Evolutionary conservation across 176 grass and related monocot species (phyloP).

Genomic region (Cenchrus purpureus): DNA sequence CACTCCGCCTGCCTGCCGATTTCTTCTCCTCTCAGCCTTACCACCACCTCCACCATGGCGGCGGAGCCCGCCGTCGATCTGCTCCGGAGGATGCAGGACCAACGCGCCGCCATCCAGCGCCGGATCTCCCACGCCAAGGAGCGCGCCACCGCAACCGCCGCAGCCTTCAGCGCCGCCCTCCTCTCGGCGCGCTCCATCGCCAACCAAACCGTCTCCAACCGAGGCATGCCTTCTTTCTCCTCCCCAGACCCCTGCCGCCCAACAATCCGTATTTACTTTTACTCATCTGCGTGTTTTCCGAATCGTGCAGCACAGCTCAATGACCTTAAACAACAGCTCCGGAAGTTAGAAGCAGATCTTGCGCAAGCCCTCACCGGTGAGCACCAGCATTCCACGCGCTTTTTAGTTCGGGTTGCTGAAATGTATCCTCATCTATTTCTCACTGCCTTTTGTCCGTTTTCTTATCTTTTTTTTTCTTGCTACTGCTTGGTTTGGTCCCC

Average conservation of each 20-base stretch:
- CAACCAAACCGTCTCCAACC: slow-evolving; percentile 42
- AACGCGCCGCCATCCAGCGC: slow-evolving; percentile 29
- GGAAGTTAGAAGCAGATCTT: slow-evolving; percentile 51
- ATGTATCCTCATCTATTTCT: not conserved
- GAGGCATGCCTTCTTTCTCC: slow-evolving; percentile 38
- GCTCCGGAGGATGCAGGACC: slow-evolving; percentile 45
- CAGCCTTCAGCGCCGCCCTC: slow-evolving; percentile 59
- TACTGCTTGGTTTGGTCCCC: not conserved
- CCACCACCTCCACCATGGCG: not conserved
- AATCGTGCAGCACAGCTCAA: slow-evolving; percentile 49
- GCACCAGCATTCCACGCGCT: not conserved
- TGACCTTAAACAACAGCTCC: slow-evolving; percentile 59
- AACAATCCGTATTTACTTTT: not conserved
- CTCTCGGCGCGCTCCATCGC: slow-evolving; percentile 65
- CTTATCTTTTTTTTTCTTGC: not conserved
- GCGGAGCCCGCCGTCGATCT: slow-evolving; percentile 11
- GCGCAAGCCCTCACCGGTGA: slow-evolving; percentile 55
- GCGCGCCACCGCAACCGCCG: slow-evolving; percentile 25
- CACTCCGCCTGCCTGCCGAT: too few relatives aligned
- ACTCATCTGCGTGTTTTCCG: not conserved
- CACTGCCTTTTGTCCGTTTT: not conserved
- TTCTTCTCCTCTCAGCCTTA: not conserved
- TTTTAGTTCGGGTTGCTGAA: not conserved
- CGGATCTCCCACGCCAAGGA: slow-evolving; percentile 42
- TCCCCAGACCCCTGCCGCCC: too few relatives aligned